Conservation (phyloP, 257 asterid species). For the Ilex asprella region DNA sequence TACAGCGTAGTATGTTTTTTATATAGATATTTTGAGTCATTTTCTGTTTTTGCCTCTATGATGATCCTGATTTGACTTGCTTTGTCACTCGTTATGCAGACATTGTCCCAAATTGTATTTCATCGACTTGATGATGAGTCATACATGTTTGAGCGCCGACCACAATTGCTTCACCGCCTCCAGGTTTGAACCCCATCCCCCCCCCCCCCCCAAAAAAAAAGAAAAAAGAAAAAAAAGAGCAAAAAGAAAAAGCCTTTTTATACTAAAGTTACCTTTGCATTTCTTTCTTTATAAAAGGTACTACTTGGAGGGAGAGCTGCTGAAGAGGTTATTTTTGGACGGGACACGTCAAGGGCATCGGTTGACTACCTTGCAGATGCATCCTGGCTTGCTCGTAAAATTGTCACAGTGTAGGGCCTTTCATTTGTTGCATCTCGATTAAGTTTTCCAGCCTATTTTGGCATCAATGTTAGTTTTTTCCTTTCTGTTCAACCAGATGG, state of each 20-base stretch:
- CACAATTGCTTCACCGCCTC: constrained; percentile 93
- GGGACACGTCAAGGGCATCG: constrained; percentile 86
- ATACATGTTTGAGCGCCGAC: constrained; percentile 75
- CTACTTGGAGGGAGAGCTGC: constrained; percentile 97
- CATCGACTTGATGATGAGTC: constrained; percentile 88
- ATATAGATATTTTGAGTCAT: neutral
- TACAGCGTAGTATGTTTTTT: neutral
- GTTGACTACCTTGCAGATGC: constrained; percentile 94
- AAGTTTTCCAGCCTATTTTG: neutral
- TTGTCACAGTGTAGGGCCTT: constrained; percentile 63
- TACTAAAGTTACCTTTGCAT: neutral
- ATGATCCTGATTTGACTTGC: neutral
- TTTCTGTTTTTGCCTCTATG: neutral
- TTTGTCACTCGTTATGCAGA: constrained; percentile 37
- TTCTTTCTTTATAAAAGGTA: constrained; percentile 38
- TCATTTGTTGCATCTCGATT: neutral
- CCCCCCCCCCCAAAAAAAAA: no score
- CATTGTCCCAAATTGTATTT: constrained; percentile 83
- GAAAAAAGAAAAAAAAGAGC: neutral
- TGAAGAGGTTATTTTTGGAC: constrained; percentile 86
- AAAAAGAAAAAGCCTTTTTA: neutral
- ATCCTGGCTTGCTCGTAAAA: constrained; percentile 98
- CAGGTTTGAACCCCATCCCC: constrained; percentile 49
- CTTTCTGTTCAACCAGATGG: constrained; percentile 50
- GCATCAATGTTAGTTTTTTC: neutral